Evolutionary conservation across 1,139 yeast species (phyloP).

Genomic region (Candida sojae): DNA sequence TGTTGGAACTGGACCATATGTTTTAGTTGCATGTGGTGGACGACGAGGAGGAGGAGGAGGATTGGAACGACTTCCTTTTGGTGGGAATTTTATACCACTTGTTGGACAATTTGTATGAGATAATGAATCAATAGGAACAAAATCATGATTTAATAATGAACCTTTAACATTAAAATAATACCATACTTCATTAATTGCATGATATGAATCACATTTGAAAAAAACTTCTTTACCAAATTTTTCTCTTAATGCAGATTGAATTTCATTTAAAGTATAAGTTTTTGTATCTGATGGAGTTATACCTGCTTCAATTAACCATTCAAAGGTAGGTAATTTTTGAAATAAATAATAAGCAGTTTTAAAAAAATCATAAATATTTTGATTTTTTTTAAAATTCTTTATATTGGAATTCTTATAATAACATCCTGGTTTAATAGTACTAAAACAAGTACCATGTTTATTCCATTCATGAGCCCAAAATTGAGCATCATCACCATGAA

Average conservation of each 20-base stretch:
- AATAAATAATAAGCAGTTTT: slow-evolving; percentile 65
- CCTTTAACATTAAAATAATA: slow-evolving; percentile 83
- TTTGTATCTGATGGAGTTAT: slow-evolving; percentile 63
- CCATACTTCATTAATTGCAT: slow-evolving; percentile 86
- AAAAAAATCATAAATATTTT: slow-evolving; percentile 80
- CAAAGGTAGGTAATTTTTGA: slow-evolving; percentile 66
- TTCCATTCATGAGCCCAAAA: slow-evolving; percentile 94
- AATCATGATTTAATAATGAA: slow-evolving; percentile 65
- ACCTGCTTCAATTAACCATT: slow-evolving; percentile 66
- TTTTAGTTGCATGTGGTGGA: slow-evolving; percentile 5
- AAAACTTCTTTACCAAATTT: slow-evolving; percentile 65
- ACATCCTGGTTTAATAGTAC: slow-evolving; percentile 74
- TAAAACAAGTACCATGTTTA: slow-evolving; percentile 93
- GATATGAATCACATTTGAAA: slow-evolving; percentile 61
- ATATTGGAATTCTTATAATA: slow-evolving; percentile 31
- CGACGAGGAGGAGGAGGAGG: slow-evolving; percentile 17
- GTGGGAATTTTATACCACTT: slow-evolving; percentile 70
- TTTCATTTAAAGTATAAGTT: slow-evolving; percentile 66
- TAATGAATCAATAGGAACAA: slow-evolving; percentile 64
- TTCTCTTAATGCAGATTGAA: slow-evolving; percentile 60
- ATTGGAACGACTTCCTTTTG: slow-evolving; percentile 50
- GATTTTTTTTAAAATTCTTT: slow-evolving; percentile 22
- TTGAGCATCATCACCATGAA: slow-evolving; percentile 67
- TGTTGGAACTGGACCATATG: slow-evolving; percentile 23
- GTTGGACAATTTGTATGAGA: slow-evolving; percentile 60